Percentiles rank a stretch among this genome's conserved stretches.
phyloP scores from a whole-genome alignment of 2,329 filamentous ascomycete species.

The Penicillium paneum region DNA sequence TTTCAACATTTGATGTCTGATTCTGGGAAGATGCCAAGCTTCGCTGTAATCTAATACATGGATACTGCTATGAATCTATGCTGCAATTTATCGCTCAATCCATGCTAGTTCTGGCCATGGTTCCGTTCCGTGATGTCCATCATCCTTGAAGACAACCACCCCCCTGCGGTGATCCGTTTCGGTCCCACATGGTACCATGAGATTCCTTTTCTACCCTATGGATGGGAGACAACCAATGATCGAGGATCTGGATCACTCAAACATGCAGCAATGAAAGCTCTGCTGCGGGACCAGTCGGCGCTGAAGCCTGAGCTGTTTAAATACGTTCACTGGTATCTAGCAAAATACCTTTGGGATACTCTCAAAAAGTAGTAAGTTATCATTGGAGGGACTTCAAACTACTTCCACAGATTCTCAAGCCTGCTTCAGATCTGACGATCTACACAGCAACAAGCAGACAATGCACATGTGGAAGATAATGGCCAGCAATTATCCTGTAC shows the following conservation, averaged over 20 bases:
- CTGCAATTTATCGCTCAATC: neutral
- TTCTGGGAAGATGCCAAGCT: neutral
- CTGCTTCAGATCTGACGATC: neutral
- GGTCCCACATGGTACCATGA: slow-evolving; percentile 41
- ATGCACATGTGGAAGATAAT: slow-evolving; percentile 47
- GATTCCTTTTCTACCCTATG: slow-evolving; percentile 33
- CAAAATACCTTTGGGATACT: slow-evolving; percentile 40
- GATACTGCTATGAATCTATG: neutral
- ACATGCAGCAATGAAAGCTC: slow-evolving; percentile 31
- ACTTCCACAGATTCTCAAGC: neutral
- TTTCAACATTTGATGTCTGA: neutral
- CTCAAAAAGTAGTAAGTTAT: slow-evolving; percentile 35
- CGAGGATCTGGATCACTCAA: slow-evolving; percentile 35
- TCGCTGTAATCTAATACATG: neutral
- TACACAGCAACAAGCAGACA: slow-evolving; percentile 35
- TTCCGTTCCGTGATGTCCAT: slow-evolving; percentile 5
- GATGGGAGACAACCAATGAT: slow-evolving; percentile 25
- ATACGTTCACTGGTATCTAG: slow-evolving; percentile 40
- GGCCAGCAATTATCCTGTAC: slow-evolving; percentile 34
- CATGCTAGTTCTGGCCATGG: neutral
- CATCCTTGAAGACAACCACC: slow-evolving; percentile 8
- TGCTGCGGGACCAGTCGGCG: slow-evolving; percentile 37
- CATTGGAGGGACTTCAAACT: neutral
- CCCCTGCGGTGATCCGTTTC: slow-evolving; percentile 10
- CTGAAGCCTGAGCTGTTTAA: slow-evolving; percentile 37